phyloP scores from a whole-genome alignment of 2,329 filamentous ascomycete genomes.

The Aspergillus viridinutans region DNA sequence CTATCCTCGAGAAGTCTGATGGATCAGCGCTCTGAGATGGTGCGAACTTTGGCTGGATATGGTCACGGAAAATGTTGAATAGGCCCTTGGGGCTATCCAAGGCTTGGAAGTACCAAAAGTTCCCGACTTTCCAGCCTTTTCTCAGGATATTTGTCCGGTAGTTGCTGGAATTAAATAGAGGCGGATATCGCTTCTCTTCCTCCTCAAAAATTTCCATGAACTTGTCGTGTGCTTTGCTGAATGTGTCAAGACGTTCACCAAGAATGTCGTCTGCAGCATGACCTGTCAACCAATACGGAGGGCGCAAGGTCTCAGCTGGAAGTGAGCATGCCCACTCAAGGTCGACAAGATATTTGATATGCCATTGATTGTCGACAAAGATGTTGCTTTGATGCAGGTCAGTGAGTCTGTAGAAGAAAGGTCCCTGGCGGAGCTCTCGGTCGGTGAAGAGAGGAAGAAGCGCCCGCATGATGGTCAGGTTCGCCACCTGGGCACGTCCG shows the following conservation, averaged over 20 bases:
- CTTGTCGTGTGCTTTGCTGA: slow-evolving; percentile 8
- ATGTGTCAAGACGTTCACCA: slow-evolving; percentile 8
- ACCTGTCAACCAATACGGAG: slow-evolving; percentile 22
- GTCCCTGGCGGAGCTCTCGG: slow-evolving; percentile 29
- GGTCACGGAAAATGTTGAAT: slow-evolving; percentile 21
- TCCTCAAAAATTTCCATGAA: slow-evolving; percentile 18
- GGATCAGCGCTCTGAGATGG: no score
- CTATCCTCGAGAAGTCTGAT: neutral
- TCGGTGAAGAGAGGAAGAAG: slow-evolving; percentile 24
- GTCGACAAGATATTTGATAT: slow-evolving; percentile 20
- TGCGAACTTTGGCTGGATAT: slow-evolving; percentile 15
- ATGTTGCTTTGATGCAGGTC: slow-evolving; percentile 39
- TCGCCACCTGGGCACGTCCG: slow-evolving; percentile 27
- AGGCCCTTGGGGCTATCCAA: slow-evolving; percentile 23
- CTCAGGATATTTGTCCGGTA: slow-evolving; percentile 17
- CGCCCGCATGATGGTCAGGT: slow-evolving; percentile 25
- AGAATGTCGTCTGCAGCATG: slow-evolving; percentile 8
- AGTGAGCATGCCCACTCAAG: slow-evolving; percentile 22
- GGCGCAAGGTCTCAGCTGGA: slow-evolving; percentile 18
- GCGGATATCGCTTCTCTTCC: slow-evolving; percentile 12
- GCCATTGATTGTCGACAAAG: slow-evolving; percentile 21
- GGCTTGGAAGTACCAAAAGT: slow-evolving; percentile 26
- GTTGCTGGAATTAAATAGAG: neutral
- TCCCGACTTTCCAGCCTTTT: slow-evolving; percentile 20
- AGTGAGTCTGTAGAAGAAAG: slow-evolving; percentile 33